phyloP scores from a whole-genome alignment of 768 basidiomycete genomes.

The Suillus brevipes region DNA sequence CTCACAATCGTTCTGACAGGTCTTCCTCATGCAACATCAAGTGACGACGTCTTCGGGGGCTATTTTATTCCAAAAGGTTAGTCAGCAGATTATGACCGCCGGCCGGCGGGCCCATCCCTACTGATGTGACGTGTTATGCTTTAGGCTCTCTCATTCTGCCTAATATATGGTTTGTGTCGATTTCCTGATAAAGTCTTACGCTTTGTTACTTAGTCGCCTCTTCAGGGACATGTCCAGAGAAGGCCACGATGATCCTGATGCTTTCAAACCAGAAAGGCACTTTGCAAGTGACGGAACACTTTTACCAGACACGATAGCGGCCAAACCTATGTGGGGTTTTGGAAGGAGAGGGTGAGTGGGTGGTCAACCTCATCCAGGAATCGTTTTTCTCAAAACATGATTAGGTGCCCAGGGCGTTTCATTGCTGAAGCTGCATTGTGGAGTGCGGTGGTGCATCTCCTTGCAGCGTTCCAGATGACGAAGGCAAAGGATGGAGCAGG shows the following conservation, averaged over 20 bases:
- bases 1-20: slow-evolving; percentile 13
- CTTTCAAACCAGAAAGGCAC: slow-evolving; percentile 29
- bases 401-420: slow-evolving; percentile 30
- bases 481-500: slow-evolving; percentile 23
- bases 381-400: not conserved
- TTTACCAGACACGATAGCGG: slow-evolving; percentile 27
- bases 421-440: slow-evolving; percentile 33
- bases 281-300: slow-evolving; percentile 25
- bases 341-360: slow-evolving; percentile 24
- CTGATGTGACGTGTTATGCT: not conserved
- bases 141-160: slow-evolving; percentile 23
- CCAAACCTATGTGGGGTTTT: slow-evolving; percentile 31
- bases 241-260: slow-evolving; percentile 29
- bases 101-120: not conserved
- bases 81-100: not conserved
- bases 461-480: slow-evolving; percentile 21
- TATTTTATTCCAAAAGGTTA: slow-evolving; percentile 40
- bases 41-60: slow-evolving; percentile 47
- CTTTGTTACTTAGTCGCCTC: not conserved
- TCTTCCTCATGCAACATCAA: slow-evolving; percentile 28
- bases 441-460: slow-evolving; percentile 31
- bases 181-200: not conserved
- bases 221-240: slow-evolving; percentile 33
- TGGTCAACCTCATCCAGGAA: not conserved
- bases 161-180: slow-evolving; percentile 28